Evolutionary conservation across 108 stramenopile genomes (phyloP), one percentile per base, ranked within the genome.

Genomic region (Mediolabrus comicus): DNA sequence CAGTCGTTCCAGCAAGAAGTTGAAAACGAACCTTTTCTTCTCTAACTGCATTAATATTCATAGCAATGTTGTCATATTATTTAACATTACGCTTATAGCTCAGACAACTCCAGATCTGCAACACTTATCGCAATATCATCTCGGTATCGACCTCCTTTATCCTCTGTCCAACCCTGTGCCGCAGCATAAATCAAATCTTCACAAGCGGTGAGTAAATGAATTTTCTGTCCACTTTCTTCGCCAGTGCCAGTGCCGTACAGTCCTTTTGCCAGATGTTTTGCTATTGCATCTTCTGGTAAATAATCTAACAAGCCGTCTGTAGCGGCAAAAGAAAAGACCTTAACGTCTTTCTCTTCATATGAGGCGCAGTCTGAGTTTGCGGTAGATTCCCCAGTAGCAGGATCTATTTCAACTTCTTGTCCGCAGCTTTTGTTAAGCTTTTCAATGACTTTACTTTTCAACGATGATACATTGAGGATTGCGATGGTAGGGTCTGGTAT

Each of bases 231-330:
- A 13, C 28, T 17, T 46, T 60, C 60, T n/a, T 39, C 30, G 12
- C 36, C 31, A 16, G 26, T 39, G 13, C 28, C 22, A 26, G 31
- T 34, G 30, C 57, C 69, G 38, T 90, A 92, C 16, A 92, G 83
- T 0, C 87, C 72, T 22, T 43, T 52, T 28, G 89, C 87, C 12
- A 95, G 52, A 29, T 81, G 63, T 8, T 76, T 60, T 4, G 84
- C 89, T 59, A 95, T 81, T 10, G 79, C 72, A 24, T 79, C 36
- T 17, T 74, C 71, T 26, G 65, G 60, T 26, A 95, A 62, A 59
- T 85, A 90, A 57, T 95, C 94, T 61, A 92, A 74, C 66, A 92
- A 76, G n/a, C 94, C 94, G 75, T 95, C 94, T n/a, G 94, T 85
- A 9, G 86, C 88, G 16, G 87, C 84, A 53, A 89, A 72, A 3